phyloP scores from a whole-genome alignment of 169 alveolate genomes.

The Plasmodium vivax region DNA sequence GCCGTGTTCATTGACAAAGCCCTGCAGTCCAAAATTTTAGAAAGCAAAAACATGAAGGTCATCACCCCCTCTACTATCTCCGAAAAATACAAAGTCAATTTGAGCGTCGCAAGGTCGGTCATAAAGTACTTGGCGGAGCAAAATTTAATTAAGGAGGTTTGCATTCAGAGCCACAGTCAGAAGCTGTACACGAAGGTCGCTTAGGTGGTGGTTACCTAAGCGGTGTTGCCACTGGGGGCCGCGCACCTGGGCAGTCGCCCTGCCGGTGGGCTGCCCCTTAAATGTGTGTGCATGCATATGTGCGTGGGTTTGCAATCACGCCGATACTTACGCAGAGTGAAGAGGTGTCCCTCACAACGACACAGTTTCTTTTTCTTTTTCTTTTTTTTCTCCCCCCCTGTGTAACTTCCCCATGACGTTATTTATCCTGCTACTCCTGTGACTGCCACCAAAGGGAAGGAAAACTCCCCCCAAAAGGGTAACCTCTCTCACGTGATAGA shows the following conservation, averaged over 20 bases:
- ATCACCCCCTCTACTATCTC: constrained; percentile 93
- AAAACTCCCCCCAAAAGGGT: not conserved
- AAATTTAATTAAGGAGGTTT: constrained; percentile 88
- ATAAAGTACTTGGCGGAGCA: constrained; percentile 87
- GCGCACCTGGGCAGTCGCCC: not conserved
- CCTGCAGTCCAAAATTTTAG: constrained; percentile 91
- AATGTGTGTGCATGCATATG: not conserved
- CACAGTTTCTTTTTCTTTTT: not conserved
- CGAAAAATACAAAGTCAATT: constrained; percentile 93
- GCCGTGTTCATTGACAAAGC: constrained; percentile 95
- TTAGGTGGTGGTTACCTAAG: not conserved
- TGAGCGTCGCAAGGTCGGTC: constrained; percentile 92
- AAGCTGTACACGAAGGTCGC: constrained; percentile 87
- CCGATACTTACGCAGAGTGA: not conserved
- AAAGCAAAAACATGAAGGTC: constrained; percentile 92
- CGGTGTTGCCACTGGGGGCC: no score
- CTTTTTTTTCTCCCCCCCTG: not conserved
- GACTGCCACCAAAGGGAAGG: not conserved
- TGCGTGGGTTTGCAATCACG: not conserved
- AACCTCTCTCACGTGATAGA: not conserved
- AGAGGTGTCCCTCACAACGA: not conserved
- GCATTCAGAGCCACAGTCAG: constrained; percentile 90
- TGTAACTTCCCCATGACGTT: not conserved
- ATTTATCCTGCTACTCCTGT: not conserved
- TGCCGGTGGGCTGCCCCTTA: not conserved